Conservation (phyloP, 2,329 filamentous ascomycete genomes). For the Chrysoporthe austroafricana region DNA sequence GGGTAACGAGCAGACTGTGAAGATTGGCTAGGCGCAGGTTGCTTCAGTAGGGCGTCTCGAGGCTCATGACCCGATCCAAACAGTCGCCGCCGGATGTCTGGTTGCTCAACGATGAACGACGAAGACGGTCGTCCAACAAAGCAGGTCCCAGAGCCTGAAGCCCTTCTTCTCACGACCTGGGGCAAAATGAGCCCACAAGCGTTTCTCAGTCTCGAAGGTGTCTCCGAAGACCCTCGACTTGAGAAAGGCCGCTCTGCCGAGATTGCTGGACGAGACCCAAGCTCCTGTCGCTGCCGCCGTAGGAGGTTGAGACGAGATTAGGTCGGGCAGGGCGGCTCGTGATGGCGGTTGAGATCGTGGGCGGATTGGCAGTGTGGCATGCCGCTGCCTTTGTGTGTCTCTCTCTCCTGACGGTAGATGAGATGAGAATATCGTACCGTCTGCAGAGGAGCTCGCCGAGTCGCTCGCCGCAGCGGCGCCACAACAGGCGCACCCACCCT, state of each 20-base stretch:
- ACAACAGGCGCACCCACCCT: not conserved
- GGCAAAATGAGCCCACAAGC: not conserved
- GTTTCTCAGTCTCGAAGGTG: not conserved
- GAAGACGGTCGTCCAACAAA: too few relatives aligned
- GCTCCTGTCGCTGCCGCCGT: not conserved
- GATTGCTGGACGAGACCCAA: too few relatives aligned
- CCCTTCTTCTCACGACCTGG: not conserved
- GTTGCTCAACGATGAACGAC: not conserved
- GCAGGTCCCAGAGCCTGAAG: too few relatives aligned
- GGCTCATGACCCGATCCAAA: not conserved
- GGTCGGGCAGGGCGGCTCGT: not conserved
- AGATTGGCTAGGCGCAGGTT: not conserved
- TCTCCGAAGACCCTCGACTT: not conserved
- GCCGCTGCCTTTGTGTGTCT: not conserved
- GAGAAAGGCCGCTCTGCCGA: not conserved
- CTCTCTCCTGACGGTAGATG: not conserved
- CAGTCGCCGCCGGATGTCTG: not conserved
- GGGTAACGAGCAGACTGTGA: not conserved
- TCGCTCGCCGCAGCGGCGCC: not conserved
- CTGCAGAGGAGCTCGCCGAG: not conserved
- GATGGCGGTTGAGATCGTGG: not conserved
- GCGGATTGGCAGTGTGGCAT: not conserved
- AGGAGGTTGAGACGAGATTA: not conserved
- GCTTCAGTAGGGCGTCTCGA: not conserved
- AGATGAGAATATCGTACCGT: not conserved